Base-by-base conservation (phyloP, 768 basidiomycete genomes). In the Xerocomellus chrysenteron region DNA sequence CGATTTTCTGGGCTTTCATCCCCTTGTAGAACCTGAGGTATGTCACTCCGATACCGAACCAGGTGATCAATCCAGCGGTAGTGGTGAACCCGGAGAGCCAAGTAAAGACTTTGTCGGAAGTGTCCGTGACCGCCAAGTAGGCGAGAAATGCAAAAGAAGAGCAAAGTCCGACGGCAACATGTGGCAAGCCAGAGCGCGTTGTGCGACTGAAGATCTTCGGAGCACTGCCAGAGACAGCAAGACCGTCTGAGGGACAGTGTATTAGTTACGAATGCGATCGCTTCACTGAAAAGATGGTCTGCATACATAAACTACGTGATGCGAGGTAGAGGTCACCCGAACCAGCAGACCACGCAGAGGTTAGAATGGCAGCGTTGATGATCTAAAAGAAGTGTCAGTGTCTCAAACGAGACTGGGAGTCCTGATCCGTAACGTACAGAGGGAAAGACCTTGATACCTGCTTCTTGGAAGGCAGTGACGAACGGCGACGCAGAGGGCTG, bases 211-310 rank as follows among this genome's bases (percentile, higher is more conserved):
- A 84, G 49, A 85, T 63, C 51, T 68, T 74, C 1, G 85, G 85
- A 0, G 84, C 82, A 51, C 81, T 78, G 1, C 80, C 78, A 17
- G 75, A 74, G 48, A 76, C 58, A 5, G 84, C 79, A 10, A 86
- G 76, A 59, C 80, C 80, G 60, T 85, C 58, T 85, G 74, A 0
- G 74, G 56, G 56, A 74, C 71, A 36, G 59, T 28, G 68, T 17
- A 9, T 39, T 39, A 39, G 17, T n/a, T 17, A 9, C 9, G 17
- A 39, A 10, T 39, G 9, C 17, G 37, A 39, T 55, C 13, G 3
- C 17, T 9, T 55, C 13, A 5, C 7, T 9, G 37, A 4, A 39
- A 39, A 4, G 8, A n/a, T 9, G 17, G 37, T n/a, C 37, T 17
- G 37, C 37, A 9, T n/a, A 39, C 37, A 14, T 35, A 35, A 35